Evolutionary conservation across 805 yeast species (phyloP), one percentile per base, ranked within the genome.

Genomic region (Vanderwaltozyma tropicalis): DNA sequence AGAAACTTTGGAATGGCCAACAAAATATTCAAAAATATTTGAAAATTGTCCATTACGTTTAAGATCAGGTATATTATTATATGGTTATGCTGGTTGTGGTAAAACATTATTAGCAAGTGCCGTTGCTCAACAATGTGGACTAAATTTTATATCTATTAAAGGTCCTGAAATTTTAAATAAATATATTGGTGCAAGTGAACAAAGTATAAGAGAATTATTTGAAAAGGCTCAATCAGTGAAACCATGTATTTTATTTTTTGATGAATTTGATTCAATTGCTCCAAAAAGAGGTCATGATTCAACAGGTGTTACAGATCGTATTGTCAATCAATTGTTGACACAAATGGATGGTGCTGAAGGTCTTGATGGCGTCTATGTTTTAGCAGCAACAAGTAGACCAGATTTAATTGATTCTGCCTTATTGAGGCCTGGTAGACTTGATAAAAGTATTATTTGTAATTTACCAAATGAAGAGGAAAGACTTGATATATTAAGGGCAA

Each of bases 291-390:
- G 97, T 2, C 96, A 88, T 52, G 98, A 89, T 56, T 84, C 95
- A 1, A 88, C 97, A 0, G 97, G 97, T 40, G 97, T 92, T 4
- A 92, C 97, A 3, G 98, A 92, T 57, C 72, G 98, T 49, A 96
- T 92, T 29, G 98, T 92, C 19, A 92, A 92, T 61, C 98, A 92
- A 56, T 74, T 92, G 76, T 71, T 92, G 50, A 92, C 98, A 0
- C 96, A 92, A 57, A 88, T 92, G 95, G 98, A 92, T 60, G 98
- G 98, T 64, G 97, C 97, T 1, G 97, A 92, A 59, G 96, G 97
- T 0, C 66, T 88, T 21, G 96, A 88, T 50, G 96, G 97, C 3
- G 97, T 92, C 2, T 89, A 92, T 55, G 95, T 92, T 0, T 67
- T 92, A 19, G 97, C 97, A 0, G 98, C 97, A 1, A 92, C 97